Percentiles rank a stretch among this genome's conserved stretches.
phyloP scores from a whole-genome alignment of 768 basidiomycete species.

The Boletus rubescentipes region DNA sequence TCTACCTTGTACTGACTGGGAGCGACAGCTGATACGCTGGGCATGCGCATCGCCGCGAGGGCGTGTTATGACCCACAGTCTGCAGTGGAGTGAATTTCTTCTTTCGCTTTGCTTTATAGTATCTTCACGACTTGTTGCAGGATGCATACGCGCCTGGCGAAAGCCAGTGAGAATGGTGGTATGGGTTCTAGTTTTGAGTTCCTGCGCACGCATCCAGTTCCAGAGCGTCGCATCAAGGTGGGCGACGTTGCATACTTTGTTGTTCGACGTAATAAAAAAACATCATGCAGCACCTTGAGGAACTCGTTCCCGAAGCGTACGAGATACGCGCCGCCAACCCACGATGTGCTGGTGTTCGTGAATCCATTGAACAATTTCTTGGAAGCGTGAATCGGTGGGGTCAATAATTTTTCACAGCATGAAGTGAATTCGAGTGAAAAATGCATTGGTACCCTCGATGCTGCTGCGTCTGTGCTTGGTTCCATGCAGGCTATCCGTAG shows the following conservation, averaged over 20 bases:
- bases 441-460: neutral
- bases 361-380: slow-evolving; percentile 28
- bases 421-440: neutral
- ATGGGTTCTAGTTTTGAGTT: slow-evolving; percentile 48
- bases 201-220: slow-evolving; percentile 79
- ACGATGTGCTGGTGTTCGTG: slow-evolving; percentile 46
- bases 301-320: slow-evolving; percentile 57
- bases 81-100: slow-evolving; percentile 55
- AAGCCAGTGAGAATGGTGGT: slow-evolving; percentile 46
- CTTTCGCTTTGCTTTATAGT: neutral
- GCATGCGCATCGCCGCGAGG: slow-evolving; percentile 71
- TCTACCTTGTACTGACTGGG: neutral
- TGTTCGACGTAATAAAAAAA: neutral
- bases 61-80: slow-evolving; percentile 87
- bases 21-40: slow-evolving; percentile 76
- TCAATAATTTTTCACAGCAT: neutral
- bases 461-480: neutral
- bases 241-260: slow-evolving; percentile 14
- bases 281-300: slow-evolving; percentile 45
- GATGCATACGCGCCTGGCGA: slow-evolving; percentile 68
- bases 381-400: slow-evolving; percentile 16
- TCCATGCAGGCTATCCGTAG: neutral
- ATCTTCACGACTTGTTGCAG: slow-evolving; percentile 35
- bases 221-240: slow-evolving; percentile 70
- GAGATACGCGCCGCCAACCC: slow-evolving; percentile 54